Percentiles rank a stretch among this genome's conserved stretches.
Conservation (phyloP, 306 rosid species). For the Heteromeles arbutifolia region DNA sequence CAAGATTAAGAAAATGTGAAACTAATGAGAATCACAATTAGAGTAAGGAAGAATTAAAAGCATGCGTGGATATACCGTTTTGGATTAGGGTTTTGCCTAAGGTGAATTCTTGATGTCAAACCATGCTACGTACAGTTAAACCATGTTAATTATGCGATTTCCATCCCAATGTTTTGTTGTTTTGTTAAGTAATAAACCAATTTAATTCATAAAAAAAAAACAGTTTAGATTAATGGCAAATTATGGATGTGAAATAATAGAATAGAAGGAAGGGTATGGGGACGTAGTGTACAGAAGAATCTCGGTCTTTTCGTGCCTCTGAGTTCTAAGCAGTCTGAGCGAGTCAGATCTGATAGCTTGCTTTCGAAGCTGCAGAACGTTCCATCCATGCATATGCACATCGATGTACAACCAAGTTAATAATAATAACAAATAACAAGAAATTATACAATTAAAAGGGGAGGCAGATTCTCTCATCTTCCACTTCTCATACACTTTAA, state of each 20-base stretch:
- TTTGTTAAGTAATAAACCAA: background rate
- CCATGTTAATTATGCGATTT: background rate
- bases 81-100: too few relatives aligned
- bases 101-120: too few relatives aligned
- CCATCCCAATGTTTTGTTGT: too few relatives aligned
- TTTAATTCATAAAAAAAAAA: background rate
- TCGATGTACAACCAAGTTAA: background rate
- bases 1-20: background rate
- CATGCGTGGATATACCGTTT: too few relatives aligned
- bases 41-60: background rate
- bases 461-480: too few relatives aligned
- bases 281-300: constrained; percentile 34
- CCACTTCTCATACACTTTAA: too few relatives aligned
- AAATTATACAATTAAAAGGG: background rate
- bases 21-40: background rate
- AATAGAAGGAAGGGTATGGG: background rate
- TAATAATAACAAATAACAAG: constrained; percentile 9
- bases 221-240: background rate
- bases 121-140: background rate
- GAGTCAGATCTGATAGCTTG: constrained; percentile 28
- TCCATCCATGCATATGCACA: constrained; percentile 53
- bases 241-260: background rate
- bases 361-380: constrained; percentile 41
- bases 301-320: constrained; percentile 13
- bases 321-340: constrained; percentile 7